Percentiles rank a stretch among this genome's conserved stretches.
phyloP scores from a whole-genome alignment of 495 filamentous ascomycete genomes.

The Pyrenula massariospora region DNA sequence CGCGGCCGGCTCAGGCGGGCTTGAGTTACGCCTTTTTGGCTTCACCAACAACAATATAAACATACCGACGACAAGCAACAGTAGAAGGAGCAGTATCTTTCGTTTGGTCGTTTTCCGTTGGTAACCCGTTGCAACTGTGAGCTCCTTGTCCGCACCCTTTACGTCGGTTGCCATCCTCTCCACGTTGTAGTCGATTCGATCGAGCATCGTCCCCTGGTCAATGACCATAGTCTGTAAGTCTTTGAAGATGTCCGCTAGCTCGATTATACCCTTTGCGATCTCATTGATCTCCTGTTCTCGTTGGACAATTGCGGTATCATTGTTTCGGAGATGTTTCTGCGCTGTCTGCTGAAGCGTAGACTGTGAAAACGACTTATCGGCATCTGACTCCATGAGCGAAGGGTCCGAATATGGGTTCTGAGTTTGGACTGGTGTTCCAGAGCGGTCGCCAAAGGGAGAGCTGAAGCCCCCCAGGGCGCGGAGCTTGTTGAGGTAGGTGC shows the following conservation, averaged over 20 bases:
- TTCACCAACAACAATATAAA: slow-evolving; percentile 81
- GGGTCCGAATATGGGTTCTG: slow-evolving; percentile 60
- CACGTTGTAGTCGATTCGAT: slow-evolving; percentile 96
- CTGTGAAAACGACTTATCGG: slow-evolving; percentile 86
- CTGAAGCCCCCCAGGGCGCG: slow-evolving; percentile 61
- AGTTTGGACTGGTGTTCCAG: slow-evolving; percentile 47
- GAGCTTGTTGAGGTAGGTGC: slow-evolving; percentile 89
- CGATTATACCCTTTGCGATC: slow-evolving; percentile 95
- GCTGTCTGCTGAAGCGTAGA: slow-evolving; percentile 68
- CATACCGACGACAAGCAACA: slow-evolving; percentile 71
- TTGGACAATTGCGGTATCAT: slow-evolving; percentile 79
- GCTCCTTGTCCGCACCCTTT: slow-evolving; percentile 82
- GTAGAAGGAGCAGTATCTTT: slow-evolving; percentile 78
- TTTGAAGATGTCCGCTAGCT: slow-evolving; percentile 89
- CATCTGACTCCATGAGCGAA: slow-evolving; percentile 77
- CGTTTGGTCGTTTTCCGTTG: slow-evolving; percentile 81
- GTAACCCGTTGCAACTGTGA: slow-evolving; percentile 75
- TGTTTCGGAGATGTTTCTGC: slow-evolving; percentile 57
- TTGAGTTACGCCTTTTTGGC: slow-evolving; percentile 44
- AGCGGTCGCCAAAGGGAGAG: slow-evolving; percentile 43
- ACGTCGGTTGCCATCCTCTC: slow-evolving; percentile 84
- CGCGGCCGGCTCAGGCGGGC: slow-evolving; percentile 9
- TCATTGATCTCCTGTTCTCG: slow-evolving; percentile 96
- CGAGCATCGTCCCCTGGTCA: slow-evolving; percentile 94
- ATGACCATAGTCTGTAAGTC: slow-evolving; percentile 95